These are phyloP conservation scores for Kernera saxatilis DNA, from an alignment of 345 rosid genomes.

Conservation along the genomic window DNA sequence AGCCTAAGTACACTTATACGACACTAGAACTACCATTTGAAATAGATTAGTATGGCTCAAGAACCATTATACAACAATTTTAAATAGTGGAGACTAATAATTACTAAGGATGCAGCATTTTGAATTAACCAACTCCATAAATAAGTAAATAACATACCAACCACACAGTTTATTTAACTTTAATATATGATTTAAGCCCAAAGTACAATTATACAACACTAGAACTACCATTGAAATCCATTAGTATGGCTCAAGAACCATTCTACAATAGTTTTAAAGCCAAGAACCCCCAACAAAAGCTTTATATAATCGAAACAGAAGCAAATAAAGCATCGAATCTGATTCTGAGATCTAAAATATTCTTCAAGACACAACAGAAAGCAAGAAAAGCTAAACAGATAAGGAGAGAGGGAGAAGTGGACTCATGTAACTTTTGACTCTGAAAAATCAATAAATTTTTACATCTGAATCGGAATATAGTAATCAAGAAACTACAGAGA, in stretches of 20 bases:
- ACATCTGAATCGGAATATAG: constrained; percentile 22
- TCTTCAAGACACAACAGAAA: background rate
- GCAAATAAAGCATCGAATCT: constrained; percentile 2
- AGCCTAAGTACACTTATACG: background rate
- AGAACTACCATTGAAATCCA: background rate
- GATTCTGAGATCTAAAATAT: constrained; percentile 32
- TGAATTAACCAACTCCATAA: background rate
- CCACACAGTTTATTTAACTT: background rate
- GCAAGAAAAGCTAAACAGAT: background rate
- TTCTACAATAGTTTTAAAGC: background rate
- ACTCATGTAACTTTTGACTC: constrained; percentile 27
- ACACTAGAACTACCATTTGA: background rate
- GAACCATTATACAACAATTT: background rate
- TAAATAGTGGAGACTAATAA: too few relatives aligned
- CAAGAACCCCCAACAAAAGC: background rate
- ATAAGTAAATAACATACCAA: background rate
- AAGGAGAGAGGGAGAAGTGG: constrained; percentile 8
- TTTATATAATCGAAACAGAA: background rate
- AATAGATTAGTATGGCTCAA: background rate
- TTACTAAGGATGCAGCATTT: background rate
- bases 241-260: background rate
- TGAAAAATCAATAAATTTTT: background rate
- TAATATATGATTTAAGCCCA: background rate
- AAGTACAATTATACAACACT: background rate
- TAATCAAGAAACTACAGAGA: background rate